Evolutionary conservation across 495 filamentous ascomycete genomes (phyloP).

Genomic region (Penicillium dipodomyicola): DNA sequence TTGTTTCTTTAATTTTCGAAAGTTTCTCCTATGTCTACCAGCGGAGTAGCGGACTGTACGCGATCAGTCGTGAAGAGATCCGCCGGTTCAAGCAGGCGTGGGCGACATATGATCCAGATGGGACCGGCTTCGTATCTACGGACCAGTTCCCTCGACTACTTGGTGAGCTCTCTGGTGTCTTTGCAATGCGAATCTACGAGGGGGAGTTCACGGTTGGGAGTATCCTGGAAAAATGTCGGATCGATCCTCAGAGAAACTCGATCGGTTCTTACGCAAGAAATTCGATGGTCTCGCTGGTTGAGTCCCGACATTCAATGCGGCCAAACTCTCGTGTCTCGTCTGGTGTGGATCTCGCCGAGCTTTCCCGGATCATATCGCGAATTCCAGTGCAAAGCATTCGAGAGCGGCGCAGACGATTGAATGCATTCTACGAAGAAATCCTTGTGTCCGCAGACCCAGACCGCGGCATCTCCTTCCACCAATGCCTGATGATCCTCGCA

Average conservation of each 20-base stretch:
- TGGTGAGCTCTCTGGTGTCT: constrained; percentile 87
- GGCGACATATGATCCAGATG: constrained; percentile 89
- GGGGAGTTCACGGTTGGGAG: constrained; percentile 77
- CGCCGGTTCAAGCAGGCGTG: constrained; percentile 97
- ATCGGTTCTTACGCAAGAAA: constrained; percentile 4
- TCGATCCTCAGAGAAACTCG: constrained; percentile 40
- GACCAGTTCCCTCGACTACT: constrained; percentile 87
- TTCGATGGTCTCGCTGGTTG: constrained; percentile 6
- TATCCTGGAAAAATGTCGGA: constrained; percentile 78
- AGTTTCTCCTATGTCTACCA: constrained; percentile 99
- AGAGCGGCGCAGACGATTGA: constrained; percentile 70
- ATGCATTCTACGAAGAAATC: constrained; percentile 93
- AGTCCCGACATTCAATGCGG: constrained; percentile 19
- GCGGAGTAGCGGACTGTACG: constrained; percentile 73
- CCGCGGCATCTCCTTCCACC: constrained; percentile 86
- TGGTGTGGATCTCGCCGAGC: constrained; percentile 72
- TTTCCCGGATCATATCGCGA: constrained; percentile 69
- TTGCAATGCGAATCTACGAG: constrained; percentile 97
- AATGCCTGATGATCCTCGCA: constrained; percentile 93
- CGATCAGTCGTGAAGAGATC: constrained; percentile 86
- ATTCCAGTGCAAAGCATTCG: constrained; percentile 77
- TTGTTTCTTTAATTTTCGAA: constrained; percentile 98
- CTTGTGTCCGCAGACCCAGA: constrained; percentile 88
- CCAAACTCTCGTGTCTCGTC: constrained; percentile 52
- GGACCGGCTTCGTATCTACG: constrained; percentile 87